These are phyloP conservation scores for Chlamydomonas asymmetrica DNA, from an alignment of 139 green algal genomes.

Conservation along the genomic window DNA sequence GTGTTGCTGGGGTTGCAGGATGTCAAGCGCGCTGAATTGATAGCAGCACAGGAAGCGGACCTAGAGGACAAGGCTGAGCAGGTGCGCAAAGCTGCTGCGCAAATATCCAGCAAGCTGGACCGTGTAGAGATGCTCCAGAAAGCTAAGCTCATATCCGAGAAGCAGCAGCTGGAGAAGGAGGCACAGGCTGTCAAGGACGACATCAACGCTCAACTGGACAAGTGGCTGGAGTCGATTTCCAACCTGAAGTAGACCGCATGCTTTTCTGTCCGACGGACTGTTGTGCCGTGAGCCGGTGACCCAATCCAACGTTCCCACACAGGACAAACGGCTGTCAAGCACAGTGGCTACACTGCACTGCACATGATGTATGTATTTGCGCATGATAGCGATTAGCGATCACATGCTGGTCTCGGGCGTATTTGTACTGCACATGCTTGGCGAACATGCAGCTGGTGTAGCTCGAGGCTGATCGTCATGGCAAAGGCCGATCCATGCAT, in stretches of 20 bases:
- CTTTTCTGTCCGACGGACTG: not conserved
- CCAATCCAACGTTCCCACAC: not conserved
- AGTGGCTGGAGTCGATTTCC: conserved; percentile 21
- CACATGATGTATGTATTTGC: not conserved
- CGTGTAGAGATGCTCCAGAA: conserved; percentile 24
- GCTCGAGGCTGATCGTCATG: no score
- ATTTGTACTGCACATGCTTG: no score
- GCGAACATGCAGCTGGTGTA: no score
- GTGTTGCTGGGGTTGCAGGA: no score
- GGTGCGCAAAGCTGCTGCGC: conserved; percentile 17
- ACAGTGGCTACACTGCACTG: not conserved
- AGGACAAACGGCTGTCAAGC: not conserved
- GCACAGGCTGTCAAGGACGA: conserved; percentile 13
- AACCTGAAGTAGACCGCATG: conserved; percentile 10
- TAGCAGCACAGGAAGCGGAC: not conserved
- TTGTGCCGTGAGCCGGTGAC: not conserved
- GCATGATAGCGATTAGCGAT: not conserved
- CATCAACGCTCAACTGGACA: conserved; percentile 10
- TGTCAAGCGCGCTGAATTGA: not conserved
- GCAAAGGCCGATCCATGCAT: no score
- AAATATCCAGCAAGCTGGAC: conserved; percentile 24
- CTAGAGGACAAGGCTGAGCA: conserved; percentile 30
- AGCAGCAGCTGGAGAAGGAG: conserved; percentile 19
- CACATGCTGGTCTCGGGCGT: no score
- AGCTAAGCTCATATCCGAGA: conserved; percentile 17